These are phyloP conservation scores for Phytopythium litorale DNA, from an alignment of 352 stramenopile species.

Conservation along the genomic window DNA sequence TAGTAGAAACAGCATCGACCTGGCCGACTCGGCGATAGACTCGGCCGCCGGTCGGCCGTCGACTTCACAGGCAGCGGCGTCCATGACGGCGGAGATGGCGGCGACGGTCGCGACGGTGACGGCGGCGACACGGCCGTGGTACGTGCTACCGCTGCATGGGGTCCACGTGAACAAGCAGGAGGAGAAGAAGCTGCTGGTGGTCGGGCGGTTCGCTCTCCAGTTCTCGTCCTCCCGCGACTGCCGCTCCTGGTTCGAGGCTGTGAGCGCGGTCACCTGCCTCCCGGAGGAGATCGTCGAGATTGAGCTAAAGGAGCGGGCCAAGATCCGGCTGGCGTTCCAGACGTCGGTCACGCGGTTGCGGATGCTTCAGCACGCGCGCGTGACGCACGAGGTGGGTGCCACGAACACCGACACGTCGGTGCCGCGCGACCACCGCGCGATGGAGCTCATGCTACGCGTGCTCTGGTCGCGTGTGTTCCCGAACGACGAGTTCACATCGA, in stretches of 20 bases:
- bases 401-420: slow-evolving; percentile 33
- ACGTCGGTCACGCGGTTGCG: slow-evolving; percentile 64
- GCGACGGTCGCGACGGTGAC: slow-evolving; percentile 3
- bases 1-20: slow-evolving; percentile 2
- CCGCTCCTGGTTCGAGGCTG: slow-evolving; percentile 70
- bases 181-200: slow-evolving; percentile 56
- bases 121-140: slow-evolving; percentile 54
- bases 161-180: slow-evolving; percentile 63
- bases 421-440: slow-evolving; percentile 63
- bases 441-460: slow-evolving; percentile 76
- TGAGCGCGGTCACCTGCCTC: slow-evolving; percentile 54
- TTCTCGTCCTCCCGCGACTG: slow-evolving; percentile 52
- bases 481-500: slow-evolving; percentile 61
- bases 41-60: background rate
- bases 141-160: slow-evolving; percentile 64
- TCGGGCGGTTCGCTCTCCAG: slow-evolving; percentile 57
- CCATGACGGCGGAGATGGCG: slow-evolving; percentile 1
- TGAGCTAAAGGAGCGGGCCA: slow-evolving; percentile 70
- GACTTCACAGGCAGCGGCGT: background rate
- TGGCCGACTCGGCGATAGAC: background rate
- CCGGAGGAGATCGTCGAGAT: slow-evolving; percentile 70
- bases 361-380: slow-evolving; percentile 71
- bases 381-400: slow-evolving; percentile 48
- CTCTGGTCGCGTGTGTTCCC: slow-evolving; percentile 69
- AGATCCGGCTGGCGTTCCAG: slow-evolving; percentile 65